Evolutionary conservation across 805 yeast genomes (phyloP), one percentile per base, ranked within the genome.

Genomic region (Naumovozyma dairenensis): DNA sequence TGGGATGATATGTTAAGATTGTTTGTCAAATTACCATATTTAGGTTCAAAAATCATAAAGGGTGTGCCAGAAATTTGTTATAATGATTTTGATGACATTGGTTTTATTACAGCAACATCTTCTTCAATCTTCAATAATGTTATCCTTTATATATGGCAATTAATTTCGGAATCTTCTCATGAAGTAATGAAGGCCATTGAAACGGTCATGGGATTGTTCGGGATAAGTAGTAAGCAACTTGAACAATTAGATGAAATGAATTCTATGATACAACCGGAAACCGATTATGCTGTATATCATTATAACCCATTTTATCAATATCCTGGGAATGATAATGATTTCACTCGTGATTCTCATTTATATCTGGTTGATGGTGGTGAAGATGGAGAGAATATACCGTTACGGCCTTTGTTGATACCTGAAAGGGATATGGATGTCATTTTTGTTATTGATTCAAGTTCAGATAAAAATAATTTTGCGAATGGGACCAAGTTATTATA

Each of bases 361-460:
- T 62, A 58, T 37, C 43, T 82, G 38, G 84, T 73, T 20, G 93
- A 82, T 51, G 93, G 93, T 28, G 93, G 92, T 21, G 84, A 77
- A 53, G 89, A 81, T 52, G 63, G 66, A 6, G 85, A 80, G 54
- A 80, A 80, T 47, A 64, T 82, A 13, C 92, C 93, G 0, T 54
- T 78, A 25, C 60, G 68, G 20, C 83, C 89, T 2, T 63, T 82
- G 32, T 47, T 80, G 18, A 80, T 77, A 43, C 71, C 73, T 5
- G 69, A 71, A 29, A 65, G 92, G 42, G 54, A 63, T 14, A 62
- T 79, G 15, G 92, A 82, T 51, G 63, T 75, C 10, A 60, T 81
- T 6, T 65, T 82, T 42, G 79, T 87, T 0, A 64, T 63, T 38
- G 84, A 79, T 47, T 58, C 69, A 41, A 53, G 80, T 4, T 65